These are phyloP conservation scores for Auricularia auricula-judae DNA, from an alignment of 768 basidiomycete genomes.

Conservation along the genomic window DNA sequence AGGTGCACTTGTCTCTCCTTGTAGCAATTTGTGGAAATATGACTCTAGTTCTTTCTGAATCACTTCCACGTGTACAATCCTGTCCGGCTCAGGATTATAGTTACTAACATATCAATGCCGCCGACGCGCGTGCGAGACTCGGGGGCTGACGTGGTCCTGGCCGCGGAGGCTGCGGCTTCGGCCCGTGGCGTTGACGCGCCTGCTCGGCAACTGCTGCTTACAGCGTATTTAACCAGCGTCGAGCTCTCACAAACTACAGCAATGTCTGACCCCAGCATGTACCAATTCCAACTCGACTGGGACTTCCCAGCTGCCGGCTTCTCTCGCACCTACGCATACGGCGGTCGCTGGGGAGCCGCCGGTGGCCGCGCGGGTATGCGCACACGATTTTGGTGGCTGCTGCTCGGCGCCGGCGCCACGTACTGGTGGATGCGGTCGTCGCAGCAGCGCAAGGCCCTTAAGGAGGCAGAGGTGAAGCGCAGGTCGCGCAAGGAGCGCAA, in stretches of 20 bases:
- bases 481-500: not conserved
- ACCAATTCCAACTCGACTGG: not conserved
- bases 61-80: no score
- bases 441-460: not conserved
- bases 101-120: no score
- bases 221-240: no score
- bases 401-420: not conserved
- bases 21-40: no score
- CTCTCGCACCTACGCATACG: not conserved
- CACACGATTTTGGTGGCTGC: not conserved
- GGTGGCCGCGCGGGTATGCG: not conserved
- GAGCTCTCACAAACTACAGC: not conserved
- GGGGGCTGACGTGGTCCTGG: no score
- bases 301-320: not conserved
- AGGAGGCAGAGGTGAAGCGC: not conserved
- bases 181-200: no score
- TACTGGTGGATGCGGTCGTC: not conserved
- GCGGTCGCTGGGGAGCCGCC: not conserved
- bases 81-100: no score
- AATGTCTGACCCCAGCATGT: not conserved
- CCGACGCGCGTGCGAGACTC: no score
- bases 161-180: no score
- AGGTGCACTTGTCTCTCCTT: no score
- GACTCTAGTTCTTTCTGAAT: no score
- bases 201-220: no score